These are phyloP conservation scores for Alternaria sp. DNA, from an alignment of 2,329 filamentous ascomycete genomes.

Conservation along the genomic window DNA sequence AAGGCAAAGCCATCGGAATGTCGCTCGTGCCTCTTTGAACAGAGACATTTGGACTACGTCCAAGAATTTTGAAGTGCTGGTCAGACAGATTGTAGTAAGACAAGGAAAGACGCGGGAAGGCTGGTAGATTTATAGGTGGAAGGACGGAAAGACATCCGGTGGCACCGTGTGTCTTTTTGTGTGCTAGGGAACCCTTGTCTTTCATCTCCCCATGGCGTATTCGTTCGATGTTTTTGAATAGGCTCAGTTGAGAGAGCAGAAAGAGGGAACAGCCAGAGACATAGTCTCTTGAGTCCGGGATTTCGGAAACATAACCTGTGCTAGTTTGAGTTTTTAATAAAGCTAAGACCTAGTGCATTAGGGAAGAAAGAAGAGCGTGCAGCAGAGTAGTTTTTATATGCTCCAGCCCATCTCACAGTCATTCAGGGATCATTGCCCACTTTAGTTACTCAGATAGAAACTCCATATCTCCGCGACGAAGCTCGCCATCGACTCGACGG, in stretches of 20 bases:
- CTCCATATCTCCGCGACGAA: not conserved
- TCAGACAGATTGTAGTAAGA: not conserved
- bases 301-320: no score
- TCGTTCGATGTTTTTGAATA: not conserved
- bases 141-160: not conserved
- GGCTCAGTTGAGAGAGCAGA: not conserved
- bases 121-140: not conserved
- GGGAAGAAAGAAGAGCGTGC: not conserved
- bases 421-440: not conserved
- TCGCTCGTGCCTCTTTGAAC: not conserved
- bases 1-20: not conserved
- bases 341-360: no score
- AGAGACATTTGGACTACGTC: not conserved
- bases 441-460: not conserved
- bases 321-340: no score
- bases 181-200: not conserved
- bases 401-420: not conserved
- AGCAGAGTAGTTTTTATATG: not conserved
- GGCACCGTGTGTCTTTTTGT: not conserved
- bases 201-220: fast-evolving
- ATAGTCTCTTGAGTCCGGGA: not conserved
- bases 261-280: not conserved
- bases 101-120: not conserved
- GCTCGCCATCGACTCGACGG: not conserved
- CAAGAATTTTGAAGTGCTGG: not conserved